Conservation (phyloP, 2,329 filamentous ascomycete genomes). For the Epichloe baconii region DNA sequence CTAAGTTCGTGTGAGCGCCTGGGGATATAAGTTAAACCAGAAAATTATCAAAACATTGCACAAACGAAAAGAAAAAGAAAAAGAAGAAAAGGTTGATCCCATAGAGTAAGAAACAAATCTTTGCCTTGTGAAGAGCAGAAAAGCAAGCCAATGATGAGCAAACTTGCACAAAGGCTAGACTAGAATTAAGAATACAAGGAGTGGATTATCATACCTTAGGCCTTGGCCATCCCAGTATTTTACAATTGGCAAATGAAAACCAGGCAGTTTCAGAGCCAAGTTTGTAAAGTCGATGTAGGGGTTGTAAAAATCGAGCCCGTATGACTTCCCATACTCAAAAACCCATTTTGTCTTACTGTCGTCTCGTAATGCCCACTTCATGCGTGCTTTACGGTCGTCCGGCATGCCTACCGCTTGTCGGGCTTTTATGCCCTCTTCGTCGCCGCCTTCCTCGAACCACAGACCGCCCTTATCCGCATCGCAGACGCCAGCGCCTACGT, state of each 20-base stretch:
- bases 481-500: conserved; percentile 44
- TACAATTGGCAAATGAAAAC: conserved; percentile 60
- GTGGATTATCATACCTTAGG: conserved; percentile 43
- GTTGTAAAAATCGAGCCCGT: conserved; percentile 66
- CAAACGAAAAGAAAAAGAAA: neutral
- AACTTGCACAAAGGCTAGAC: conserved; percentile 3
- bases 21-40: conserved; percentile 11
- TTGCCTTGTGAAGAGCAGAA: neutral
- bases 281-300: conserved; percentile 77
- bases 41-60: neutral
- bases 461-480: conserved; percentile 36
- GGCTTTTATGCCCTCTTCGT: conserved; percentile 36
- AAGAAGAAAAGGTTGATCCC: neutral
- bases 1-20: conserved; percentile 73
- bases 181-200: conserved; percentile 1
- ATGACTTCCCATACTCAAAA: conserved; percentile 40
- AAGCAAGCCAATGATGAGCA: neutral
- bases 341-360: conserved; percentile 38
- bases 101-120: neutral
- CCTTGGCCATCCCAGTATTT: conserved; percentile 72
- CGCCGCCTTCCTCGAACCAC: conserved; percentile 53
- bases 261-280: conserved; percentile 58
- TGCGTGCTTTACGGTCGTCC: conserved; percentile 35
- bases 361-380: conserved; percentile 43
- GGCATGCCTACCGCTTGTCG: conserved; percentile 39